These are phyloP conservation scores for Secale cereale DNA, from an alignment of 176 grass and related monocot genomes.

Conservation along the genomic window DNA sequence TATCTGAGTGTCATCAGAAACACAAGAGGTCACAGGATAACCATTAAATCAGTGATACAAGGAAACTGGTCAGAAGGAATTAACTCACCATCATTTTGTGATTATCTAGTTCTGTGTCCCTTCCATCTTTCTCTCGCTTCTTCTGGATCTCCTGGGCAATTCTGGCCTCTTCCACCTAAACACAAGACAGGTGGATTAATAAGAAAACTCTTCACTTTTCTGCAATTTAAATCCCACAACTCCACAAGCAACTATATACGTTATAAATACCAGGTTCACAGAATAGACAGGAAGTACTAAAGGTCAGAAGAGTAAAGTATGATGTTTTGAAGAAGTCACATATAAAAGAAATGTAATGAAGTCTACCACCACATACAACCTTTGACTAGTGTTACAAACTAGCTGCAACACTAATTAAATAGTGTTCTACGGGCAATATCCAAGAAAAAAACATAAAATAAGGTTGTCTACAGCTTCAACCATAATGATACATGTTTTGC, in stretches of 20 bases:
- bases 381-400: not conserved
- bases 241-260: not conserved
- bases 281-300: not conserved
- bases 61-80: constrained; percentile 24
- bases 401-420: not conserved
- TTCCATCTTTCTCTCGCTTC: constrained; percentile 82
- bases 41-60: constrained; percentile 21
- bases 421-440: not conserved
- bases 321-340: not conserved
- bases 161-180: constrained; percentile 74
- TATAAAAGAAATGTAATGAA: not conserved
- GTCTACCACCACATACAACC: not conserved
- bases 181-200: not conserved
- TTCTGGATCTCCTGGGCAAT: constrained; percentile 89
- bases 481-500: not conserved
- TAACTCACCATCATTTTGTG: constrained; percentile 56
- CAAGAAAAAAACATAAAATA: not conserved
- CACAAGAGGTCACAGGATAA: constrained; percentile 57
- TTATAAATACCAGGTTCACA: not conserved
- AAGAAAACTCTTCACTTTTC: not conserved
- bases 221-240: not conserved
- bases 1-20: constrained; percentile 97
- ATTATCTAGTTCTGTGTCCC: constrained; percentile 55
- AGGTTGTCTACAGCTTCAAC: not conserved
- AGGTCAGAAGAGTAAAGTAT: not conserved